These are phyloP conservation scores for Wallacemonas sp. DNA, from an alignment of 208 protist genomes.

Conservation along the genomic window DNA sequence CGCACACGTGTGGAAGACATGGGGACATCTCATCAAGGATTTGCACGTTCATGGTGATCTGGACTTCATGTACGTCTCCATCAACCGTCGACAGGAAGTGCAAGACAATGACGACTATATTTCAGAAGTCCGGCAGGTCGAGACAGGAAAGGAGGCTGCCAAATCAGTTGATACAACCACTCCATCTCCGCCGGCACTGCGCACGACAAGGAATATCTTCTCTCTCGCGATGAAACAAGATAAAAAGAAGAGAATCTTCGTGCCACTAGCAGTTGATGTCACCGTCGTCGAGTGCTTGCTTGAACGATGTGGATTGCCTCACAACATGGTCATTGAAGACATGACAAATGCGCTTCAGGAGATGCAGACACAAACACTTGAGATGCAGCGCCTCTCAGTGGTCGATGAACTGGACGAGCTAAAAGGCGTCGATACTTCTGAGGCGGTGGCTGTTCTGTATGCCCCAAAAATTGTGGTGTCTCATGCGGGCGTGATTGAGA, in stretches of 20 bases:
- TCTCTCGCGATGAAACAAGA: background rate
- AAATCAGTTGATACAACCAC: constrained; percentile 1
- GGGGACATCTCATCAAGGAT: constrained; percentile 87
- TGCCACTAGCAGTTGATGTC: constrained; percentile 71
- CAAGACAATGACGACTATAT: constrained; percentile 55
- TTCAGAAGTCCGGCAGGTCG: constrained; percentile 33
- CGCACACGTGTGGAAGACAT: constrained; percentile 70
- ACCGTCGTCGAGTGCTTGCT: constrained; percentile 79
- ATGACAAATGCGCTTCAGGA: constrained; percentile 65
- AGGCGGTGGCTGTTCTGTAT: constrained; percentile 79
- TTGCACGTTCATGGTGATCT: constrained; percentile 82
- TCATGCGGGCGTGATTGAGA: constrained; percentile 79
- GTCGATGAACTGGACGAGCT: constrained; percentile 36
- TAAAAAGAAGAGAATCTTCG: constrained; percentile 26
- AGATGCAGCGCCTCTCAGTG: constrained; percentile 67
- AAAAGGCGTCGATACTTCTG: background rate
- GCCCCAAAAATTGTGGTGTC: constrained; percentile 81
- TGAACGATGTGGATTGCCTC: constrained; percentile 78
- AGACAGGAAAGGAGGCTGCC: constrained; percentile 21
- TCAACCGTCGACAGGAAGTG: constrained; percentile 61
- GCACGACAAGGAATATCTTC: constrained; percentile 9
- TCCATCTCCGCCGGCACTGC: background rate
- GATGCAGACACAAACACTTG: constrained; percentile 67
- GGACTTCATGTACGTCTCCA: constrained; percentile 76
- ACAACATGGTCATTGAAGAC: constrained; percentile 85